A percentile compares a stretch with the other conserved stretches of the same genome.
phyloP scores from a whole-genome alignment of 148 eudicot species.

The Simmondsia chinensis region DNA sequence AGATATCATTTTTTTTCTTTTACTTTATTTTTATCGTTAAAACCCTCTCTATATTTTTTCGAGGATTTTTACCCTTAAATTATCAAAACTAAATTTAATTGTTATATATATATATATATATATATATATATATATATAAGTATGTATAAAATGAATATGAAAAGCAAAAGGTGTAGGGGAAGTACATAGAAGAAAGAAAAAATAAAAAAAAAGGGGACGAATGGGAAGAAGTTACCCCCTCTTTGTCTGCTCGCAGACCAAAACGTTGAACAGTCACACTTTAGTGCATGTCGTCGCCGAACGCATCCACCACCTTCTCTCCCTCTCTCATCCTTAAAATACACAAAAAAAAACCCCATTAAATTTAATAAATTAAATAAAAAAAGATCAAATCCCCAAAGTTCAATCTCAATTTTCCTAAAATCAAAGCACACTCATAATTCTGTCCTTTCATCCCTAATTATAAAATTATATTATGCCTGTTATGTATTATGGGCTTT shows the following conservation, averaged over 20 bases:
- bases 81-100: no score
- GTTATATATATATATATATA: no score
- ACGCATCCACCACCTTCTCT: conserved; percentile 16
- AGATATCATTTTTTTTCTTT: no score
- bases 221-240: conserved; percentile 36
- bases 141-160: neutral
- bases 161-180: neutral
- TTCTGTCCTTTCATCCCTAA: conserved; percentile 9
- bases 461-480: no score
- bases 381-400: conserved; percentile 52
- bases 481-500: no score
- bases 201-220: conserved; percentile 2
- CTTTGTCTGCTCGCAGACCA: conserved; percentile 63
- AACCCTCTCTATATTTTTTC: no score
- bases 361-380: conserved; percentile 12
- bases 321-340: conserved; percentile 3
- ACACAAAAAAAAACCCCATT: conserved; percentile 41
- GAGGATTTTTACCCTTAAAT: no score
- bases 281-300: conserved; percentile 53
- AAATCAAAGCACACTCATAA: conserved; percentile 37
- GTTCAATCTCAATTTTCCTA: conserved; percentile 30
- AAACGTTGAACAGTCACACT: conserved; percentile 85
- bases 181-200: no score
- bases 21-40: no score
- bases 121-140: neutral